These are phyloP conservation scores for Aspergillus kassunensis DNA, from an alignment of 495 filamentous ascomycete species.

Conservation along the genomic window DNA sequence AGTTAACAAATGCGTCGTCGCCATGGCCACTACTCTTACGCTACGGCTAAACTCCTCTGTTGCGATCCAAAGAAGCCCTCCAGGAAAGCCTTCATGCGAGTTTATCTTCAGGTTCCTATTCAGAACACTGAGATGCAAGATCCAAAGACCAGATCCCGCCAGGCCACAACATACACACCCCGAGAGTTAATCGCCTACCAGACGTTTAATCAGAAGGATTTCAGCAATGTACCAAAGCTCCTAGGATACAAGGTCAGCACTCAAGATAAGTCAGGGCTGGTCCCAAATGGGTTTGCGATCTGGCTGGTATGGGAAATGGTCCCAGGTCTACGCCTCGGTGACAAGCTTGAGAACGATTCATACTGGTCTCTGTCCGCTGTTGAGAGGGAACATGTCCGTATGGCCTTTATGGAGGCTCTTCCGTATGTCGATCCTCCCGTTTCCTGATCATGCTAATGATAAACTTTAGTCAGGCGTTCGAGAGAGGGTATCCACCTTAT, in stretches of 20 bases:
- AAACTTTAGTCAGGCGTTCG: slow-evolving; percentile 7
- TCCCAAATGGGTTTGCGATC: slow-evolving; percentile 15
- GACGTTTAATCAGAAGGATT: slow-evolving; percentile 6
- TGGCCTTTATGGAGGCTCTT: slow-evolving; percentile 13
- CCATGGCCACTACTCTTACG: slow-evolving; percentile 12
- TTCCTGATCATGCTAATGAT: slow-evolving; percentile 10
- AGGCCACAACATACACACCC: slow-evolving; percentile 11
- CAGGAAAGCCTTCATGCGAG: slow-evolving; percentile 12
- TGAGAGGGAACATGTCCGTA: slow-evolving; percentile 13
- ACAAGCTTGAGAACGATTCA: slow-evolving; percentile 2
- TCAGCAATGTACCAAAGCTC: slow-evolving; percentile 10
- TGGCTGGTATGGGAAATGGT: slow-evolving; percentile 16
- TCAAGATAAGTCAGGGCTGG: slow-evolving; percentile 11
- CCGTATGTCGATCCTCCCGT: slow-evolving; percentile 13
- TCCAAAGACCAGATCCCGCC: slow-evolving; percentile 12
- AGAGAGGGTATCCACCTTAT: slow-evolving; percentile 11
- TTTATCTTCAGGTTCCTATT: slow-evolving; percentile 17
- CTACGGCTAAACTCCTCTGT: slow-evolving; percentile 13
- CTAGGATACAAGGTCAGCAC: slow-evolving; percentile 11
- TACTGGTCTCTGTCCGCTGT: slow-evolving; percentile 10
- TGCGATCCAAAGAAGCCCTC: slow-evolving; percentile 8
- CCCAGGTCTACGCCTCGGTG: slow-evolving; percentile 16
- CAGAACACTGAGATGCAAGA: slow-evolving; percentile 13
- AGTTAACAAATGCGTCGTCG: too few relatives aligned
- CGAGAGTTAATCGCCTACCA: slow-evolving; percentile 10